Evolutionary conservation across 164 flowering plant species (phyloP), one percentile per base, ranked within the genome.

Genomic region (Akebia trifoliata): DNA sequence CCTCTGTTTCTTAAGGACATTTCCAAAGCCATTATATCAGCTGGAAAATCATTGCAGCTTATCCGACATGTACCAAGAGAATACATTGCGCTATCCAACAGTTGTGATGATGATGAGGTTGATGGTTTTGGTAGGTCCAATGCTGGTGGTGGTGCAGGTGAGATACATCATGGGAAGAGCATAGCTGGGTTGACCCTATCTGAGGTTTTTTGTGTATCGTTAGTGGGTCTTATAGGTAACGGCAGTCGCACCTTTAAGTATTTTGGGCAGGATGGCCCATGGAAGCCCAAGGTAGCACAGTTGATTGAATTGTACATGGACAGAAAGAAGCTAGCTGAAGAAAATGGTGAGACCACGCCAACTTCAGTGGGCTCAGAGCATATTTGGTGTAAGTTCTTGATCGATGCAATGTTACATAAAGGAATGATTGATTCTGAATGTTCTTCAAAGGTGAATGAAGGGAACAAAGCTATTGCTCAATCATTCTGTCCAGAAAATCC

Each of bases 11-110:
- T 94, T 8, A 80, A 80, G 72, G 91, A 83, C 60, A 81, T 82
- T 32, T 86, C 87, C 2, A 79, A 73, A 66, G 78, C 82, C 44
- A 80, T 94, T 60, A 72, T 94, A 55, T 87, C 99, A 67, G 96
- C 97, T 53, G 99, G 99, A 48, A 94, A 94, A 68, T 94, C 99
- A 18, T 72, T 90, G 76, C 93, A 86, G 80, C 76, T 90, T 66
- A 82, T 94, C 38, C 76, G 72, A 38, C 90, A 90, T 75, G 69
- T 81, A 56, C 79, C 78, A 8, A 20, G 17, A 46, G 68, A 48
- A 17, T 49, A 29, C 28, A 38, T 49, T 45, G 45, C 36, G 11
- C 28, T 34, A 49, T 63, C 69, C 57, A 51, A 54, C 2, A 49
- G 62, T 63, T 54, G 34, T 46, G 58, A 39, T 54, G 65, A 63